Conservation (phyloP, 306 rosid species). For the Arachis hypogaea region DNA sequence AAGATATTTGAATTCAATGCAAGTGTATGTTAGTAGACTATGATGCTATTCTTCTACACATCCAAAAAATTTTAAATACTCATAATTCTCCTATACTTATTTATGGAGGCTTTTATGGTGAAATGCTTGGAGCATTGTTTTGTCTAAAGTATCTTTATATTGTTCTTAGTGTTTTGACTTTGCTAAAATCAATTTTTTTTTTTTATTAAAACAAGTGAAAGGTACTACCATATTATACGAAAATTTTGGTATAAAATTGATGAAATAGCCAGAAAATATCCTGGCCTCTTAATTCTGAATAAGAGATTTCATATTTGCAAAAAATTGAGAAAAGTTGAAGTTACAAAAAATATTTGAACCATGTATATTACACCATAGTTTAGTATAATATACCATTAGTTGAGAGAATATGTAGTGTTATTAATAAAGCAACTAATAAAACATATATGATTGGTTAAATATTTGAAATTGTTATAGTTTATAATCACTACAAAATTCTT, state of each 20-base stretch:
- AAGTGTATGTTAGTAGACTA: constrained; percentile 59
- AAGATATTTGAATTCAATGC: constrained; percentile 59
- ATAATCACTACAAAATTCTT: background rate
- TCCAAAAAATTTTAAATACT: constrained; percentile 45
- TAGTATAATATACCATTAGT: constrained; percentile 37
- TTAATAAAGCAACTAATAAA: constrained; percentile 42
- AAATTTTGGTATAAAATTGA: constrained; percentile 52
- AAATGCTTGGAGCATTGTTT: constrained; percentile 49
- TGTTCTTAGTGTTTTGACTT: constrained; percentile 61
- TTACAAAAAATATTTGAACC: constrained; percentile 29
- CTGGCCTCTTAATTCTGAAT: too few species aligned
- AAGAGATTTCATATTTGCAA: background rate
- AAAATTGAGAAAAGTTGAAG: constrained; percentile 24
- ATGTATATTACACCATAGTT: background rate
- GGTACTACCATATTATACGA: constrained; percentile 52
- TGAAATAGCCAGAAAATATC: too few species aligned
- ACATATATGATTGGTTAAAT: constrained; percentile 40
- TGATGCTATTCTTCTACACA: constrained; percentile 52
- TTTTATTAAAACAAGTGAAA: constrained; percentile 56
- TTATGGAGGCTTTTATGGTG: constrained; percentile 68
- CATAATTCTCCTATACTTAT: constrained; percentile 52
- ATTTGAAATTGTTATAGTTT: constrained; percentile 37
- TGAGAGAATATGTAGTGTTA: constrained; percentile 36
- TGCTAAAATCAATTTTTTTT: constrained; percentile 65
- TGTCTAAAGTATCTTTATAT: constrained; percentile 65